These are phyloP conservation scores for Acer campestre DNA, from an alignment of 345 rosid genomes.

Conservation along the genomic window DNA sequence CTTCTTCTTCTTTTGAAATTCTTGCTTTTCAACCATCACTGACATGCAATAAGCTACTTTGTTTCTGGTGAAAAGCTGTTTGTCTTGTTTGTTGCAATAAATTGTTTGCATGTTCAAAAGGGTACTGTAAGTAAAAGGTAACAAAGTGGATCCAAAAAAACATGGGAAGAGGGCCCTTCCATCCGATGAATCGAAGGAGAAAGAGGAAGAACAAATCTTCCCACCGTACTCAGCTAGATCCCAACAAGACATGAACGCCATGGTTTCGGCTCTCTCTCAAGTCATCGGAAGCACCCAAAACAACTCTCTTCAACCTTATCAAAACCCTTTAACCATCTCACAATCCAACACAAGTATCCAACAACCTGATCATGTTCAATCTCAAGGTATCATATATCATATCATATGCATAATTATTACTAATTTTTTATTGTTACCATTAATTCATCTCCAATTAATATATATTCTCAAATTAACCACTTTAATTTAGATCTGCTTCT, in stretches of 20 bases:
- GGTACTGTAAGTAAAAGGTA: not conserved
- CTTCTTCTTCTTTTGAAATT: not conserved
- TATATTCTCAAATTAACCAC: no score
- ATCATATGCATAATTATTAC: no score
- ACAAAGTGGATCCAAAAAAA: conserved; percentile 48
- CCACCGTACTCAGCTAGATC: conserved; percentile 68
- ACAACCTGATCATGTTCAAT: no score
- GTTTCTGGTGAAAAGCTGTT: not conserved
- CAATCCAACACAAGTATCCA: conserved; percentile 15
- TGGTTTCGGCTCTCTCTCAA: conserved; percentile 75
- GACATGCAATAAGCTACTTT: not conserved
- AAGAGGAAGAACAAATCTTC: conserved; percentile 48
- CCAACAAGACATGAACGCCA: conserved; percentile 63
- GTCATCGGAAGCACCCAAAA: conserved; percentile 52
- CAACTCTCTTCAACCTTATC: conserved; percentile 23
- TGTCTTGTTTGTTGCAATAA: not conserved
- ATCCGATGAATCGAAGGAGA: conserved; percentile 44
- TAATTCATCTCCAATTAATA: not conserved
- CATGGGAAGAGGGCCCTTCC: conserved; percentile 57
- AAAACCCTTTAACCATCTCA: conserved; percentile 12
- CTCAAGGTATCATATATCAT: conserved; percentile 32
- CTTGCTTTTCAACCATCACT: not conserved
- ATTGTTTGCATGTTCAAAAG: conserved; percentile 10
- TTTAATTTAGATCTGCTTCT: not conserved
- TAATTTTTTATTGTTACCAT: not conserved